Conservation (phyloP, 2,329 filamentous ascomycete species). For the Dichotomopilus funicola region DNA sequence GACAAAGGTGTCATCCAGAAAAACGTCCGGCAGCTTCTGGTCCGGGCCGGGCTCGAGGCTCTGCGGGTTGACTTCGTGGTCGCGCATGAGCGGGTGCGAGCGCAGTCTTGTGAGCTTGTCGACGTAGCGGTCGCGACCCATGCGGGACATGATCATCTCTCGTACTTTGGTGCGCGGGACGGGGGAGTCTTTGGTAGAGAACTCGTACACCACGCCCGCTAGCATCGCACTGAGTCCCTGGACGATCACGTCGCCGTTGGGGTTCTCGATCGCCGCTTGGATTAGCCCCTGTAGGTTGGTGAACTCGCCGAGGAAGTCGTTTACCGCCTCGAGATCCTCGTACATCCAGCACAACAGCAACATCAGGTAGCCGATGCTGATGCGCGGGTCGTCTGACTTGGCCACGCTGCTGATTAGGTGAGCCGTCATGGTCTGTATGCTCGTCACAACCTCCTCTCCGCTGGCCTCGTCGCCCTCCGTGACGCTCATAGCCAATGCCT, state of each 20-base stretch:
- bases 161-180: slow-evolving; percentile 76
- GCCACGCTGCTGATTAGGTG: slow-evolving; percentile 72
- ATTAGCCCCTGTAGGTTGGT: slow-evolving; percentile 86
- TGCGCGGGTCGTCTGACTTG: slow-evolving; percentile 67
- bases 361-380: slow-evolving; percentile 83
- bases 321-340: slow-evolving; percentile 83
- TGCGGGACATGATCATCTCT: slow-evolving; percentile 64
- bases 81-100: slow-evolving; percentile 69
- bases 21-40: slow-evolving; percentile 66
- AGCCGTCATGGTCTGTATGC: slow-evolving; percentile 79
- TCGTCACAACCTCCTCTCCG: slow-evolving; percentile 92
- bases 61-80: slow-evolving; percentile 82
- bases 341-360: slow-evolving; percentile 84
- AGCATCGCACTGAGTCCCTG: slow-evolving; percentile 80
- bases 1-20: slow-evolving; percentile 79
- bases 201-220: slow-evolving; percentile 87
- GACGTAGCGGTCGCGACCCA: slow-evolving; percentile 83
- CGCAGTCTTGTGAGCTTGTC: slow-evolving; percentile 73
- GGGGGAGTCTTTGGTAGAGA: slow-evolving; percentile 94
- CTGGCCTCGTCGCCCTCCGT: slow-evolving; percentile 82
- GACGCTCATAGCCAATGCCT: slow-evolving; percentile 70
- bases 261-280: slow-evolving; percentile 60
- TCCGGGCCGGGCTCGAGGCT: slow-evolving; percentile 46
- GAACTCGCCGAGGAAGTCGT: slow-evolving; percentile 87
- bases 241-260: slow-evolving; percentile 58